Percentiles rank a stretch among this genome's conserved stretches.
These are phyloP conservation scores for Apium graveolens DNA, from an alignment of 129 eudicot genomes.

Conservation along the genomic window DNA sequence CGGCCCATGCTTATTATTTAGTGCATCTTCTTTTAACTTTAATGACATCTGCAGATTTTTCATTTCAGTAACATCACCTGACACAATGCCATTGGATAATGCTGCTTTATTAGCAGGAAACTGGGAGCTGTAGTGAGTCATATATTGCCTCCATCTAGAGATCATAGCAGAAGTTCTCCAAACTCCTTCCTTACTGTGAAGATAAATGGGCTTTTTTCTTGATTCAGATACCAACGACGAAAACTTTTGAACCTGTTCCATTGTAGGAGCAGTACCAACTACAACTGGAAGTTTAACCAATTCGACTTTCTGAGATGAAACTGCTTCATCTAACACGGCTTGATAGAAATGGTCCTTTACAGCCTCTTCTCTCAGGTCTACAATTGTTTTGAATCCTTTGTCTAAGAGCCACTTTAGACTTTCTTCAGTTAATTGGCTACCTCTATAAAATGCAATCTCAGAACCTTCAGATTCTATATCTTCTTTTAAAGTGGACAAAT, in stretches of 20 bases:
- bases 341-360: slow-evolving; percentile 78
- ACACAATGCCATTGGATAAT: slow-evolving; percentile 10
- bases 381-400: slow-evolving; percentile 75
- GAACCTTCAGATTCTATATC: slow-evolving; percentile 35
- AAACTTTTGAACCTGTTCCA: slow-evolving; percentile 74
- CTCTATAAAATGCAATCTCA: slow-evolving; percentile 79
- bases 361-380: slow-evolving; percentile 83
- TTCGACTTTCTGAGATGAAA: slow-evolving; percentile 56
- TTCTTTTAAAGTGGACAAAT: slow-evolving; percentile 54
- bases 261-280: slow-evolving; percentile 72
- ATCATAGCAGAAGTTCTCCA: slow-evolving; percentile 87
- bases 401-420: slow-evolving; percentile 81
- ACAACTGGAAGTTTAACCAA: slow-evolving; percentile 73
- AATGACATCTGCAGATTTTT: slow-evolving; percentile 18
- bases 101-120: slow-evolving; percentile 8
- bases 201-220: slow-evolving; percentile 52
- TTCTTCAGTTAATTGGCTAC: slow-evolving; percentile 95
- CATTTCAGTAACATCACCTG: slow-evolving; percentile 19
- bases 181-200: slow-evolving; percentile 92
- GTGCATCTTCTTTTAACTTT: slow-evolving; percentile 18
- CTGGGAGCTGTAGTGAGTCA: slow-evolving; percentile 29
- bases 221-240: slow-evolving; percentile 54
- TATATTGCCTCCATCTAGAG: slow-evolving; percentile 83
- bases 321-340: slow-evolving; percentile 46
- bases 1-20: slow-evolving; percentile 24